A percentile compares a stretch with the other conserved stretches of the same genome.
phyloP scores from a whole-genome alignment of 2,329 filamentous ascomycete genomes.

The Lasiodiplodia gonubiensis region DNA sequence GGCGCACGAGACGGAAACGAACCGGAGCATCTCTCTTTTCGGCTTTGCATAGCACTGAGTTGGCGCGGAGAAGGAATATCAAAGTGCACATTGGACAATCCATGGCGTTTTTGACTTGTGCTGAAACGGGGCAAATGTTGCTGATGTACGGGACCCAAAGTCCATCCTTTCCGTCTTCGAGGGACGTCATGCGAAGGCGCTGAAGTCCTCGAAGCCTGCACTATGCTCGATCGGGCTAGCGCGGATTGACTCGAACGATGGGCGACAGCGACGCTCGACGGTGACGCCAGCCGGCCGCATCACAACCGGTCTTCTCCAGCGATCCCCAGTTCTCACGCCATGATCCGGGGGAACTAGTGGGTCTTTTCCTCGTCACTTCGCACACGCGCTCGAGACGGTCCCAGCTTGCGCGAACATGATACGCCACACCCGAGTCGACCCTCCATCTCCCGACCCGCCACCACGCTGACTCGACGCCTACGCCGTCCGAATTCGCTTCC shows the following conservation, averaged over 20 bases:
- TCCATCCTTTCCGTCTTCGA: background rate
- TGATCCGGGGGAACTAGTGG: conserved; percentile 11
- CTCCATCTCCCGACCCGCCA: conserved; percentile 14
- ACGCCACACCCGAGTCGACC: background rate
- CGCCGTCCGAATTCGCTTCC: background rate
- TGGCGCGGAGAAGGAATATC: background rate
- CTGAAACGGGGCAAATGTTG: background rate
- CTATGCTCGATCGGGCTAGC: background rate
- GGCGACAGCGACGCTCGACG: background rate
- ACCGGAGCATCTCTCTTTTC: background rate
- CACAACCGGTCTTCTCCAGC: background rate
- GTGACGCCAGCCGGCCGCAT: background rate
- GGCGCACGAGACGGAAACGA: background rate
- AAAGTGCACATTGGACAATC: background rate
- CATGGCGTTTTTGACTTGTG: background rate
- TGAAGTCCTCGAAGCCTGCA: background rate
- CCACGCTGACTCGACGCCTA: conserved; percentile 5
- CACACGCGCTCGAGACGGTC: background rate
- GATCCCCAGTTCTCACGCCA: conserved; percentile 8
- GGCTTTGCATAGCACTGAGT: background rate
- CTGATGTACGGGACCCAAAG: too few relatives aligned
- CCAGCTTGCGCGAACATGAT: conserved; percentile 12
- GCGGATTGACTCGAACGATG: conserved; percentile 1
- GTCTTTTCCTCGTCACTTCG: background rate
- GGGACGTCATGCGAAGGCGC: background rate